Percentiles rank a stretch among this genome's conserved stretches.
phyloP scores from a whole-genome alignment of 768 basidiomycete genomes.

The Calocera viscosa region DNA sequence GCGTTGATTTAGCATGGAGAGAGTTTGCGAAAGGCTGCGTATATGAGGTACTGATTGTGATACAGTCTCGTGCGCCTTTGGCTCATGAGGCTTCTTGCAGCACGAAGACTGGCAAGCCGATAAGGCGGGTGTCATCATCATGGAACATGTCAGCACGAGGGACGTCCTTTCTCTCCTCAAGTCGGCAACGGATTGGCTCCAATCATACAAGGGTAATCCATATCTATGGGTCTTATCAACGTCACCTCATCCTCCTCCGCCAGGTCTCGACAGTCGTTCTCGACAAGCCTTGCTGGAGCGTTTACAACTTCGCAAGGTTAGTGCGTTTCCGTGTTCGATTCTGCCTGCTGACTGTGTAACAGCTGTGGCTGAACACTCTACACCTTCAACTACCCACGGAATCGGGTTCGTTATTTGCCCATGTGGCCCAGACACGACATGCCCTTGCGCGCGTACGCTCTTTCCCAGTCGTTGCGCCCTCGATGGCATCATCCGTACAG shows the following conservation, averaged over 20 bases:
- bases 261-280: constrained; percentile 16
- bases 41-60: constrained; percentile 69
- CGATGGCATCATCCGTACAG: constrained; percentile 11
- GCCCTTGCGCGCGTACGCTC: constrained; percentile 3
- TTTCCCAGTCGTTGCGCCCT: constrained; percentile 8
- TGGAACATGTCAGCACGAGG: constrained; percentile 48
- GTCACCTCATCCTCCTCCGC: background rate
- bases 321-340: background rate
- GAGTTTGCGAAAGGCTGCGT: constrained; percentile 66
- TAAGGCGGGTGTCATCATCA: constrained; percentile 66
- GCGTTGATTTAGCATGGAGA: constrained; percentile 68
- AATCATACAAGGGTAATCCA: constrained; percentile 17
- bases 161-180: constrained; percentile 46
- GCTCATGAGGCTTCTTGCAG: constrained; percentile 30
- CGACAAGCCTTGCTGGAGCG: constrained; percentile 16
- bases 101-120: constrained; percentile 84
- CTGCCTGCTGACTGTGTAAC: background rate
- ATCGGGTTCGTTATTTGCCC: background rate
- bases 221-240: background rate
- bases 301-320: constrained; percentile 20
- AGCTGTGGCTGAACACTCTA: constrained; percentile 17
- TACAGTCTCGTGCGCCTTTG: no score
- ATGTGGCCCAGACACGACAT: constrained; percentile 7
- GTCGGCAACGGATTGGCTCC: constrained; percentile 50
- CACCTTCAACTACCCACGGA: constrained; percentile 11